phyloP scores from a whole-genome alignment of 1,284 basidiomycete genomes.

The Phlebopus sp. region DNA sequence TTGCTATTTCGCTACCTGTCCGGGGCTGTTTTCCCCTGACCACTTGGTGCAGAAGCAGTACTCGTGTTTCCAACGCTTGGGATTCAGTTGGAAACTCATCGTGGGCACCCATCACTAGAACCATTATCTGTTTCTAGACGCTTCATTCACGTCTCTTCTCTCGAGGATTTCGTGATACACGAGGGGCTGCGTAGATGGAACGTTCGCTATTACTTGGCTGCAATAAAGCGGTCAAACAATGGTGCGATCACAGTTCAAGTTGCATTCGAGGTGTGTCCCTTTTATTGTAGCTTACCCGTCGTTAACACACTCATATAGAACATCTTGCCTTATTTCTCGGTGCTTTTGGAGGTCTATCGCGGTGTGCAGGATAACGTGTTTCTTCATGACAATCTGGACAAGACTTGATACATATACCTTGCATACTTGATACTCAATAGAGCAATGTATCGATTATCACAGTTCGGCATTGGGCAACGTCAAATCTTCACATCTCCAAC shows the following conservation, averaged over 20 bases:
- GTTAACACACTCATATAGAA: constrained; percentile 40
- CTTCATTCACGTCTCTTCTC: constrained; percentile 55
- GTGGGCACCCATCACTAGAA: constrained; percentile 45
- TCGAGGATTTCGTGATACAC: constrained; percentile 68
- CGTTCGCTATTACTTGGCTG: constrained; percentile 64
- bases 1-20: constrained; percentile 16
- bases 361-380: constrained; percentile 47
- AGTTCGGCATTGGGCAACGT: too few species aligned
- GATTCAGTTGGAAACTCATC: constrained; percentile 67
- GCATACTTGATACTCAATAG: too few species aligned
- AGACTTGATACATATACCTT: neutral
- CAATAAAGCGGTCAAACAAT: constrained; percentile 36
- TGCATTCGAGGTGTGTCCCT: constrained; percentile 48
- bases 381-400: neutral
- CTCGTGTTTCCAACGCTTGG: constrained; percentile 63
- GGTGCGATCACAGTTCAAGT: constrained; percentile 40
- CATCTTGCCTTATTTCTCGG: constrained; percentile 57
- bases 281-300: neutral
- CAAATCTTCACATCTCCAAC: too few species aligned
- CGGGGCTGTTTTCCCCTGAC: too few species aligned
- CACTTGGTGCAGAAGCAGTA: constrained; percentile 54
- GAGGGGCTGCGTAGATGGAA: constrained; percentile 71
- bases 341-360: constrained; percentile 58
- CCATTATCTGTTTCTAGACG: constrained; percentile 45
- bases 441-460: too few species aligned